Evolutionary conservation across 2,329 filamentous ascomycete species (phyloP), one percentile per base, ranked within the genome.

Genomic region (Endothia cerciana): DNA sequence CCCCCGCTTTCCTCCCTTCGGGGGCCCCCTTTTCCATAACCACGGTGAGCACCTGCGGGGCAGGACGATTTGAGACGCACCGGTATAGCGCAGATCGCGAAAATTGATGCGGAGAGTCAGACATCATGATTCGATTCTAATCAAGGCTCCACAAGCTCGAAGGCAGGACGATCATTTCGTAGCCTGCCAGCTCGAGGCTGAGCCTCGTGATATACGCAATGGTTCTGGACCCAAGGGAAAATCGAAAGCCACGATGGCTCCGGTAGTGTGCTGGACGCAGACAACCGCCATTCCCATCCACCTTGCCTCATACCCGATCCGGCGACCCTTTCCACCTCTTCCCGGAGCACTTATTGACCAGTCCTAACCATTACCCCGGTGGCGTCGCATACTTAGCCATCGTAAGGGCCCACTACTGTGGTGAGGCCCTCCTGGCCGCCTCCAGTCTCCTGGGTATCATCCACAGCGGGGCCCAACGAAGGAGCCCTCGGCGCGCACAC

Each of bases 181-280:
- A 11, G 19, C 43, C 28, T 55, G 15, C 51, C 51, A 10, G 28
- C 51, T 10, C 28, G 13, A n/a, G 51, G 51, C 51, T 10, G 28
- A 36, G 6, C 51, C 10, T 55, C 30, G 36, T 61, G 43, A 38
- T 51, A 61, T 41, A 51, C 59, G 33, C 45, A 61, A 28, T 40
- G 19, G 15, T 51, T 40, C 47, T n/a, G n/a, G 33, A 40, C 45
- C 28, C 45, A 51, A 51, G 17, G 36, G 36, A 19, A 28, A 51
- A 49, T 25, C 33, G n/a, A 51, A 49, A 51, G 43, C 45, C 51
- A 15, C 10, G 8, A 25, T 28, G 47, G n/a, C 45, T 33, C n/a
- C 28, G 10, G 45, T 47, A 25, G 45, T 19, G n/a, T 49, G 45
- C 43, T 19, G 30, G 13, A 61, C 41, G 38, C 30, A 25, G 19